Conservation (phyloP, 129 eudicot genomes). For the Saussurea involucrata region DNA sequence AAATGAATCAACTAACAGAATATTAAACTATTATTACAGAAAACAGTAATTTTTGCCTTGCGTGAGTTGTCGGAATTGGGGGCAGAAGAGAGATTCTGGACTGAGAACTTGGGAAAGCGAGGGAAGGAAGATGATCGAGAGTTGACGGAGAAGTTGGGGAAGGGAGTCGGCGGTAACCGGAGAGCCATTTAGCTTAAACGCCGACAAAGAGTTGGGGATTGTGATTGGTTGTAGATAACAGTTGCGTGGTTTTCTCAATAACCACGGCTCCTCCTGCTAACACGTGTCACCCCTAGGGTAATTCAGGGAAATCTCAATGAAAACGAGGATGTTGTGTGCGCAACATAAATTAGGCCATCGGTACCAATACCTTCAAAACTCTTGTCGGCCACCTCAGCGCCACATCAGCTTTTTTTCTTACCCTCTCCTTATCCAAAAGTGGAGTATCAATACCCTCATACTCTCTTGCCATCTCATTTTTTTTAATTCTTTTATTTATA, state of each 20-base stretch:
- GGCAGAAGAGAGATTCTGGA: constrained; percentile 19
- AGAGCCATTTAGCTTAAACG: constrained; percentile 19
- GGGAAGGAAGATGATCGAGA: constrained; percentile 7
- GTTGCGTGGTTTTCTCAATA: constrained; percentile 4
- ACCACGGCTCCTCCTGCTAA: background rate
- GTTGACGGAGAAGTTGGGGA: constrained; percentile 12
- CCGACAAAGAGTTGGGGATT: background rate
- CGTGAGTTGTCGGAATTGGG: constrained; percentile 18
- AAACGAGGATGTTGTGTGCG: background rate
- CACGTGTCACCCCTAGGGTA: background rate
- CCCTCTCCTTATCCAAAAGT: too few species aligned
- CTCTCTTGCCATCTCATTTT: too few species aligned
- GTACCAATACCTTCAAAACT: too few species aligned
- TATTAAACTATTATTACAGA: background rate
- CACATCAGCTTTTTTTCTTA: too few species aligned
- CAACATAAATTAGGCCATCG: too few species aligned
- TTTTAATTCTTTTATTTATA: too few species aligned
- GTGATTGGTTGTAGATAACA: constrained; percentile 4
- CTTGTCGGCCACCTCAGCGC: too few species aligned
- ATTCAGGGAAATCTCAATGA: background rate
- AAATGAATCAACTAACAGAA: background rate
- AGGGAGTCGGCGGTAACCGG: constrained; percentile 20
- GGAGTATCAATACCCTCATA: too few species aligned
- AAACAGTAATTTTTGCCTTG: constrained; percentile 10
- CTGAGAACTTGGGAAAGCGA: constrained; percentile 13